Evolutionary conservation across 83 land plant species (phyloP), one percentile per base, ranked within the genome.

Genomic region (Picea mariana): DNA sequence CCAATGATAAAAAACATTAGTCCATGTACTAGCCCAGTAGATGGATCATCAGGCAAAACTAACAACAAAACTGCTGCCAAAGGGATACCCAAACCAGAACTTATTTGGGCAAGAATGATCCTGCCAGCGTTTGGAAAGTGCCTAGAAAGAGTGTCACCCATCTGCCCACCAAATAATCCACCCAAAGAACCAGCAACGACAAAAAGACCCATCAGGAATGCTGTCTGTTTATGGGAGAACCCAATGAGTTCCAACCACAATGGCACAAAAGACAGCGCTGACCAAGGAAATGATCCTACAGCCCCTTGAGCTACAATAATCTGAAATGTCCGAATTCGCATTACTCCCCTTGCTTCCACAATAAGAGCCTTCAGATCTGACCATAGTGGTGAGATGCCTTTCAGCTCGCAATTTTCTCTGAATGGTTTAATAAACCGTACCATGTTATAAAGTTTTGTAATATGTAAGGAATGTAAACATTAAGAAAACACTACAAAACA

Each of bases 211-310:
- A 88, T 83, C 38, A 95, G 88, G 16, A 83, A 62, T 23, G 93
- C 96, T 11, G 97, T 95, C 61, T 67, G 71, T 62, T 81, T 62
- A 69, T 93, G 92, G 5, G 93, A 87, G 55, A 95, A 90, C 12
- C 96, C 96, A 2, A 81, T 91, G 52, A 95, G 90, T 90, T 95
- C 97, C 60, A 95, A 78, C 94, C 96, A 95, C 94, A 95, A 88
- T 23, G 97, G 87, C 8, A 90, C 93, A 82, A 95, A 95, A 63
- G 97, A 83, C 60, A 95, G 86, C 13, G 95, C 91, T 6, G 96
- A 95, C 97, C 96, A 93, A 20, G 97, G 96, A 62, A 95, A 93
- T 23, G 90, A 89, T 17, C 97, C 97, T 12, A 93, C 80, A 16
- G 89, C 91, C 5, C 97, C 96, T 79, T 95, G 97, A 11, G 93